Evolutionary conservation across 306 rosid species (phyloP), one percentile per base, ranked within the genome.

Genomic region (Argentina anserina): DNA sequence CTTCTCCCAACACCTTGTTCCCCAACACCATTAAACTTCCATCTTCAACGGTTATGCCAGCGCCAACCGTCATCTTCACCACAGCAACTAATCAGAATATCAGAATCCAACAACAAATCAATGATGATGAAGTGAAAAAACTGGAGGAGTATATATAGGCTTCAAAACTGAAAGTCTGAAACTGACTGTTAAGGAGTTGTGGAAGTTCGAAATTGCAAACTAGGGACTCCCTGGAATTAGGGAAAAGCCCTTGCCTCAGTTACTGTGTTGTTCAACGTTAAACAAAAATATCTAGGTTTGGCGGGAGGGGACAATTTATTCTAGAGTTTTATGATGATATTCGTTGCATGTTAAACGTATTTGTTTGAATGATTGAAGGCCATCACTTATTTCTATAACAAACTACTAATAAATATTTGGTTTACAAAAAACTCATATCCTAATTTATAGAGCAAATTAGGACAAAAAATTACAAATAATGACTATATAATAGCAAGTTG

Each of bases 51-150:
- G 83, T 76, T 18, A 94, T 85, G 29, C 95, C 92, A 7, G 98
- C 91, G 15, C 97, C 95, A 0, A 94, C 92, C 15, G 97, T 91
- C 98, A 94, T 92, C 80, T 33, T 37, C 34, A 37, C n/a, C 4
- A 7, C 36, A 11, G 25, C 41, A 21, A 23, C 25, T 8, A n/a
- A n/a, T n/a, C n/a, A n/a, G n/a, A 41, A 53, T 7, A 50, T 50
- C 28, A 21, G 39, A 60, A 60, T 39, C 21, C 66, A 31, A 60
- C 64, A 31, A 60, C 12, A 60, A 60, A 0, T 0, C 6, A 60
- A 39, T 56, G 63, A 13, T 1, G 63, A 59, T 26, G 64, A 59
- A 59, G 50, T 55, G 20, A 28, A 40, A 28, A 40, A 18, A 26
- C 49, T 0, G 8, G 41, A 40, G 13, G 13, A 65, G 41, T 26